phyloP scores from a whole-genome alignment of 2,329 filamentous ascomycete species.

The Lachnellula arida region DNA sequence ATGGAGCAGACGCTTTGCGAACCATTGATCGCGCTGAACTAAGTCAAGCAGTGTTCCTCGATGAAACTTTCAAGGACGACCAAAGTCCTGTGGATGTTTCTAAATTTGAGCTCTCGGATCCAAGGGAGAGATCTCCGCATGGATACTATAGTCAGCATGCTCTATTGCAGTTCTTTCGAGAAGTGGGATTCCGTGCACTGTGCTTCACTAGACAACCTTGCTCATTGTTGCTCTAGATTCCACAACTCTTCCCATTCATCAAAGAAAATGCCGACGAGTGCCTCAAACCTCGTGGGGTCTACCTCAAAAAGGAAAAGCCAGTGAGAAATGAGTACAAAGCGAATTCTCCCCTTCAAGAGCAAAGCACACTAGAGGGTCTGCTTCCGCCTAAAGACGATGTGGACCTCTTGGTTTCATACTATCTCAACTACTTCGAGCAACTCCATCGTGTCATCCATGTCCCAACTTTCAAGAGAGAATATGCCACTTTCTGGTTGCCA shows the following conservation, averaged over 20 bases:
- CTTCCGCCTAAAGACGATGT: conserved; percentile 7
- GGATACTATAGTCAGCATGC: conserved; percentile 11
- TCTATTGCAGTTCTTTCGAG: conserved; percentile 7
- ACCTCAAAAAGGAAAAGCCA: conserved; percentile 5
- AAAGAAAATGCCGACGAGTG: conserved; percentile 9
- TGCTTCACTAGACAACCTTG: not conserved
- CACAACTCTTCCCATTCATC: conserved; percentile 10
- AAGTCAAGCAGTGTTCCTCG: not conserved
- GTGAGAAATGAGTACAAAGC: not conserved
- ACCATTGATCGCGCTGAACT: not conserved
- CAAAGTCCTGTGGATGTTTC: not conserved
- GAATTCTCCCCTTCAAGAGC: not conserved
- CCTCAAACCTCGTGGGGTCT: conserved; percentile 6
- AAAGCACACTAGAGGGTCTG: not conserved
- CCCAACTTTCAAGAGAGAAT: conserved; percentile 10
- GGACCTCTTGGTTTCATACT: conserved; percentile 5
- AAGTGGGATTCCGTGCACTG: not conserved
- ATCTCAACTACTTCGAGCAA: conserved; percentile 6
- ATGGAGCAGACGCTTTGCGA: not conserved
- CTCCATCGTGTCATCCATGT: conserved; percentile 10
- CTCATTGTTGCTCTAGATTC: conserved; percentile 5
- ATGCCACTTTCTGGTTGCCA: conserved; percentile 4
- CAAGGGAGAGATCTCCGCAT: conserved; percentile 11
- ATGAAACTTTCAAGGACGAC: not conserved
- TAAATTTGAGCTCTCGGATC: conserved; percentile 13